phyloP scores from a whole-genome alignment of 495 filamentous ascomycete genomes.

The Paragyromitra xinjiangensis region DNA sequence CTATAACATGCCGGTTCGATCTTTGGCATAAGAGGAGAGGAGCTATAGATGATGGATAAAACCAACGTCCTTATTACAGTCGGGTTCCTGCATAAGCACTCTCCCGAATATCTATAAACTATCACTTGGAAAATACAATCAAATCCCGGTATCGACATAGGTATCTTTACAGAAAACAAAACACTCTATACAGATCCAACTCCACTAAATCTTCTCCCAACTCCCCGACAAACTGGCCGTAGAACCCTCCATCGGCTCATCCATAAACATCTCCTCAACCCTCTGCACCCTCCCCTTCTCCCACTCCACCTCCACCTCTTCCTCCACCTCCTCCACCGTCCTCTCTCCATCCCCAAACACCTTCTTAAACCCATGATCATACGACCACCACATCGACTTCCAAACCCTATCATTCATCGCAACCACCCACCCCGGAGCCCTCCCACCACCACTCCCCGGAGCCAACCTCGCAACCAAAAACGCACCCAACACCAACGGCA shows the following conservation, averaged over 20 bases:
- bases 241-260: constrained; percentile 4
- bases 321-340: constrained; percentile 63
- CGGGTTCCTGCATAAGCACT: too few relatives aligned
- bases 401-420: constrained; percentile 63
- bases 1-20: too few relatives aligned
- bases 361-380: constrained; percentile 73
- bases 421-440: constrained; percentile 73
- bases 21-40: too few relatives aligned
- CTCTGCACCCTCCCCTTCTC: constrained; percentile 33
- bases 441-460: constrained; percentile 69
- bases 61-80: too few relatives aligned
- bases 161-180: too few relatives aligned
- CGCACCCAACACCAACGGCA: constrained; percentile 66
- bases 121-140: too few relatives aligned
- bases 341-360: constrained; percentile 91
- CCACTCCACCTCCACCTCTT: constrained; percentile 3
- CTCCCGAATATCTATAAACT: too few relatives aligned
- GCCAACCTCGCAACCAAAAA: constrained; percentile 63
- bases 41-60: too few relatives aligned
- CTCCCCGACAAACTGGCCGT: constrained; percentile 17
- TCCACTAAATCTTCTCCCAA: constrained; percentile 11
- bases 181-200: neutral
- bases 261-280: constrained; percentile 38
- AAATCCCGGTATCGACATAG: too few relatives aligned
- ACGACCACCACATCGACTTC: constrained; percentile 71